Base-by-base conservation (phyloP, 2,329 filamentous ascomycete species). In the Arthrobotrys sphaeroides region DNA sequence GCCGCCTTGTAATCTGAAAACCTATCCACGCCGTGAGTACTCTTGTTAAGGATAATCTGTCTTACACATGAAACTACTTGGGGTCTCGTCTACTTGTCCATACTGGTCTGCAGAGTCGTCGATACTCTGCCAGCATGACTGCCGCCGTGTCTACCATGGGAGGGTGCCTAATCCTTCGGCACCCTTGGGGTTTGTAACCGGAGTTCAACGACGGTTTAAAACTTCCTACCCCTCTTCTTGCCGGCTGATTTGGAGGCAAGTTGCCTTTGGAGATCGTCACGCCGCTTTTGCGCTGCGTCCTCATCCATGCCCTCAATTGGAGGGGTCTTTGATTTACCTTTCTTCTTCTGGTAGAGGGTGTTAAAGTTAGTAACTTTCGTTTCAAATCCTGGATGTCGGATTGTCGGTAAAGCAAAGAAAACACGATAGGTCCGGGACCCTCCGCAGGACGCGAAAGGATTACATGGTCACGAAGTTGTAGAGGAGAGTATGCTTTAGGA, bases 231-330 rank as follows among this genome's bases (percentile, higher is more conserved):
- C 62, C 78, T 79, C 47, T 72, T 77, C n/a, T 77, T 78, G 5
- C 70, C 69, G 43, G 78, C 79, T 20, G 79, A 68, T 70, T 79
- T 80, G 7, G 78, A 76, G 40, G 79, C 79, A 20, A 80, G 40
- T 38, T 79, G 79, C 62, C 77, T 78, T 69, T 79, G 73, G 18
- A 80, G 49, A 45, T 79, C 73, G 16, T 77, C 77, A 38, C 79
- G 66, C 49, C 79, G 78, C 24, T 74, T 77, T 69, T 79, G 78
- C 24, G 79, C 79, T 20, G 77, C 79, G 20, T 79, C 79, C 42
- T 80, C 78, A 43, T 79, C 78, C 70, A 77, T 75, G 26, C 77
- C 74, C 40, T 79, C 73, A 18, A 64, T 62, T n/a, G 77, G 77
- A 33, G 77, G 72, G 16, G 69, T 61, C 53, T 72, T 73, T 7